phyloP scores from a whole-genome alignment of 805 yeast genomes.

The Komagataella populi region DNA sequence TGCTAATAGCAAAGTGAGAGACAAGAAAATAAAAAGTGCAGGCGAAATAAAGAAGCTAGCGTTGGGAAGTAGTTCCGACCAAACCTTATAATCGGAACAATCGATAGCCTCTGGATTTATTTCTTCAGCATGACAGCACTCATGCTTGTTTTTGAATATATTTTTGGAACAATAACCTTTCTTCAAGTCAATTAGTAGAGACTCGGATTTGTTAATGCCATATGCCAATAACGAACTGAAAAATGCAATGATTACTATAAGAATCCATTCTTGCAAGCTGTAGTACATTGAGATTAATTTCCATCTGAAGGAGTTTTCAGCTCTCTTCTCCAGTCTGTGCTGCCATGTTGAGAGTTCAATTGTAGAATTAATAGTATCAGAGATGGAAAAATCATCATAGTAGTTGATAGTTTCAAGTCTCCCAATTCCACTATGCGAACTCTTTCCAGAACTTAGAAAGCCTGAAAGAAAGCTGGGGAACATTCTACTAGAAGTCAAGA shows the following conservation, averaged over 20 bases:
- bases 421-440: background rate
- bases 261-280: slow-evolving; percentile 32
- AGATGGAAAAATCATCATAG: slow-evolving; percentile 49
- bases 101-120: background rate
- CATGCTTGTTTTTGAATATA: slow-evolving; percentile 27
- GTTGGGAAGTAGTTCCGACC: slow-evolving; percentile 22
- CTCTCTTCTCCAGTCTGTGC: slow-evolving; percentile 20
- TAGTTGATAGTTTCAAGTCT: slow-evolving; percentile 11
- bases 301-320: slow-evolving; percentile 4
- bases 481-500: background rate
- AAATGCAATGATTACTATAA: slow-evolving; percentile 31
- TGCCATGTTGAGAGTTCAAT: slow-evolving; percentile 27
- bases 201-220: slow-evolving; percentile 31
- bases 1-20: slow-evolving; percentile 27
- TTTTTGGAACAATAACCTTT: slow-evolving; percentile 34
- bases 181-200: slow-evolving; percentile 32
- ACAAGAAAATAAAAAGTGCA: slow-evolving; percentile 15
- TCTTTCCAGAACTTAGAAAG: background rate
- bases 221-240: slow-evolving; percentile 35
- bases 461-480: background rate
- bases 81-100: slow-evolving; percentile 29
- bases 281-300: slow-evolving; percentile 16
- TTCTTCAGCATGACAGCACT: slow-evolving; percentile 22
- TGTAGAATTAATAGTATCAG: slow-evolving; percentile 43
- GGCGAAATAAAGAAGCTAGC: background rate